Base-by-base conservation (phyloP, 129 eudicot species). In the Centella asiatica region DNA sequence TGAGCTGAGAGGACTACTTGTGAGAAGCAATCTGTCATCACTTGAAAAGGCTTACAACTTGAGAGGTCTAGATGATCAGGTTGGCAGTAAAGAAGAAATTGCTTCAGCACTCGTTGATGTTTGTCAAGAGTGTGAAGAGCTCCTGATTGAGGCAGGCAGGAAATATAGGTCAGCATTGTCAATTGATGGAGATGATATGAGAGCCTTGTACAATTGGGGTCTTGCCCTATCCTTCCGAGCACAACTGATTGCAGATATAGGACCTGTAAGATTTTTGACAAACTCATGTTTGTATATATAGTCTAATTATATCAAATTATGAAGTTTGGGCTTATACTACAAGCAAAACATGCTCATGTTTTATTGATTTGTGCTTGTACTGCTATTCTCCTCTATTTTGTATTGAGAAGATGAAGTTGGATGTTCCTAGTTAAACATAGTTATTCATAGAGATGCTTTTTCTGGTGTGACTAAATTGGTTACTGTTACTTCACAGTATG, bases 141-240 rank as follows among this genome's bases (percentile, higher is more conserved):
- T 92, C 12, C 77, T 92, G 27, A 82, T 92, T 50, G 80, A 84
- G 64, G 99, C 99, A 0, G 99, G 99, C 62, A 76, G 99, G 77
- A 80, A 78, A 46, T 92, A 87, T 54, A 82, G 81, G 69, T 40
- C 75, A 72, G 99, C 99, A 28, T 78, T 92, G 75, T 81, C 99
- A 12, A 92, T 92, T 49, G 96, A 92, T 54, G 95, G 92, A 44
- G 78, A 80, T 78, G 99, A 92, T 78, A 76, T 92, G 83, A 77
- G 95, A 85, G 94, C 99, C 6, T 60, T 92, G 77, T 87, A 92
- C 61, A 92, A 92, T 60, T 92, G 99, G 99, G 99, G 99, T 60
- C 88, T 92, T 33, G 96, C 99, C 37, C 88, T 92, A 28, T 80
- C 84, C 15, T 87, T 92, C 59, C 90, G 99, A 61, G 99, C 95